Percentiles rank a stretch among this genome's conserved stretches.
phyloP scores from a whole-genome alignment of 805 yeast species.

The Clavispora santaluciae region DNA sequence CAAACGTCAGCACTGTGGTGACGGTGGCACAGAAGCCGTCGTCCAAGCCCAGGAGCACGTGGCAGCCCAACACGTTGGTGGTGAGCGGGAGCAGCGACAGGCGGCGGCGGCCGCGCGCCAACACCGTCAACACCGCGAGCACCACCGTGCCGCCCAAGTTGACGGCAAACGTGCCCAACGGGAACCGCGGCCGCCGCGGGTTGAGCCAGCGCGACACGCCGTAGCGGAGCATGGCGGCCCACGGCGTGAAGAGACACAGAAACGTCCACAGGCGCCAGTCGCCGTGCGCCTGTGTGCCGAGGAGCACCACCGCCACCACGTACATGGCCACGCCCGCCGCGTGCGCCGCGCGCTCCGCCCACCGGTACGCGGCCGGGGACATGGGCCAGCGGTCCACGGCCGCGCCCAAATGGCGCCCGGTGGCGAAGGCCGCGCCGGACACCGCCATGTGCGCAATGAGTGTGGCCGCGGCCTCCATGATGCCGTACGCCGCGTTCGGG shows the following conservation, averaged over 20 bases:
- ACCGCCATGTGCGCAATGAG: slow-evolving; percentile 54
- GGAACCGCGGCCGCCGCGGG: slow-evolving; percentile 39
- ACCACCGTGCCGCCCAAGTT: slow-evolving; percentile 46
- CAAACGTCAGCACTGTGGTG: slow-evolving; percentile 75
- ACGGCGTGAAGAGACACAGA: slow-evolving; percentile 61
- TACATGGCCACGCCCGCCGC: slow-evolving; percentile 21
- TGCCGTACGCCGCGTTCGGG: slow-evolving; percentile 73
- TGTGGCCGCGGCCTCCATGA: slow-evolving; percentile 69
- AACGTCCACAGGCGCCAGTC: slow-evolving; percentile 69
- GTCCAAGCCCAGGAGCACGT: slow-evolving; percentile 48
- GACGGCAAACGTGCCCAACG: slow-evolving; percentile 46
- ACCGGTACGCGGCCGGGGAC: slow-evolving; percentile 16
- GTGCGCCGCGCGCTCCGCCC: slow-evolving; percentile 16
- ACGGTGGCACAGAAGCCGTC: slow-evolving; percentile 70
- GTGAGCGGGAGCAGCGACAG: slow-evolving; percentile 23
- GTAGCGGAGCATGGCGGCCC: slow-evolving; percentile 61
- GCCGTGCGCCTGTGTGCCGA: slow-evolving; percentile 28
- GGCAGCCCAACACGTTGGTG: slow-evolving; percentile 36
- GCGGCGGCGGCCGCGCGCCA: slow-evolving; percentile 39
- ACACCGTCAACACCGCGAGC: slow-evolving; percentile 39
- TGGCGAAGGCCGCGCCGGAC: slow-evolving; percentile 52
- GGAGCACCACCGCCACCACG: slow-evolving; percentile 38
- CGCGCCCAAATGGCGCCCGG: slow-evolving; percentile 51
- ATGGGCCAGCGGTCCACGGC: slow-evolving; percentile 22
- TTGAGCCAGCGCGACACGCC: slow-evolving; percentile 50